Conservation (phyloP, 208 protist species). For the Crithidia fasciculata region DNA sequence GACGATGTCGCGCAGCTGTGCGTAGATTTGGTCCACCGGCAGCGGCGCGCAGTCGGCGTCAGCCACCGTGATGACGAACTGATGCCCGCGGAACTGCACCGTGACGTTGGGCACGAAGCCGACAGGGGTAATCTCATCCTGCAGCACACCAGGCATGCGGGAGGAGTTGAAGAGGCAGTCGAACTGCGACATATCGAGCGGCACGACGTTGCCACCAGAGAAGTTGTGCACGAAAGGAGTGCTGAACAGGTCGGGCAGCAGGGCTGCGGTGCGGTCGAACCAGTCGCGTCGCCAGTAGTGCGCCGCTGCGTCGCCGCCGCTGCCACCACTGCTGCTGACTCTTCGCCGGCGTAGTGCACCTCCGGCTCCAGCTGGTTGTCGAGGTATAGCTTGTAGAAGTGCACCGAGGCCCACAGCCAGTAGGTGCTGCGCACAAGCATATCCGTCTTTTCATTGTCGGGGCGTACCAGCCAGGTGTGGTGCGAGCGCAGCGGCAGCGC, state of each 20-base stretch:
- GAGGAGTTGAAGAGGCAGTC: slow-evolving; percentile 86
- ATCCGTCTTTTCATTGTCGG: slow-evolving; percentile 61
- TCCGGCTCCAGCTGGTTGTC: slow-evolving; percentile 76
- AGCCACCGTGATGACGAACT: slow-evolving; percentile 78
- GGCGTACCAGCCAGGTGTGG: slow-evolving; percentile 53
- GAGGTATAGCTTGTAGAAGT: slow-evolving; percentile 75
- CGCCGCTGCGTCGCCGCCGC: not conserved
- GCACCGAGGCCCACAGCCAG: slow-evolving; percentile 76
- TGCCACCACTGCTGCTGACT: not conserved
- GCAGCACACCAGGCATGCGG: slow-evolving; percentile 73
- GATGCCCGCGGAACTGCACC: slow-evolving; percentile 74
- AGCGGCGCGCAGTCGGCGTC: slow-evolving; percentile 71
- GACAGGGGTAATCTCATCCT: slow-evolving; percentile 77
- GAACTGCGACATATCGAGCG: slow-evolving; percentile 85
- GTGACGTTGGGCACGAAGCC: slow-evolving; percentile 76
- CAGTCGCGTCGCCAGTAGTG: slow-evolving; percentile 75
- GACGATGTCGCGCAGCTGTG: slow-evolving; percentile 73
- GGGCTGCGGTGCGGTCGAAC: slow-evolving; percentile 78
- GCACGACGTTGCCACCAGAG: slow-evolving; percentile 62
- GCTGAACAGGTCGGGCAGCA: slow-evolving; percentile 65
- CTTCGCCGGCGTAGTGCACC: slow-evolving; percentile 38
- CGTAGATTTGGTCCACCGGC: slow-evolving; percentile 78
- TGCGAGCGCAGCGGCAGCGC: slow-evolving; percentile 77
- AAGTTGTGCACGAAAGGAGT: slow-evolving; percentile 50
- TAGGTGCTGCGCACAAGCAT: slow-evolving; percentile 75